Percentiles rank a stretch among this genome's conserved stretches.
These are phyloP conservation scores for Hymenotorrendiella dingleyae DNA, from an alignment of 2,329 filamentous ascomycete genomes.

Conservation along the genomic window DNA sequence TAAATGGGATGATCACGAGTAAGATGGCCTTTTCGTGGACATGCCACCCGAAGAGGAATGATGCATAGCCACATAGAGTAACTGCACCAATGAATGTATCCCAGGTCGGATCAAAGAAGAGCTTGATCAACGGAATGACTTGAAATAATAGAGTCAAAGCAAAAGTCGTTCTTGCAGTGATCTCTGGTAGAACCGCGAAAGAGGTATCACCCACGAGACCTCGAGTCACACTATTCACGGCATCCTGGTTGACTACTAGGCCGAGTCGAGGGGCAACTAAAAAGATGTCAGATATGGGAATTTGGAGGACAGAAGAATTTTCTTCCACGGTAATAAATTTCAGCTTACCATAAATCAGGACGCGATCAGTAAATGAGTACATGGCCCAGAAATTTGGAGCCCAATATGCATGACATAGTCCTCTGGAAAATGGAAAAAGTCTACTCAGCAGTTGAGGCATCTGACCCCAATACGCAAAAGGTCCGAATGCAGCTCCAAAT, in stretches of 20 bases:
- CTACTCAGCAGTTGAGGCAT: slow-evolving; percentile 76
- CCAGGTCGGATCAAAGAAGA: slow-evolving; percentile 78
- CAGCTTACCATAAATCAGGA: slow-evolving; percentile 68
- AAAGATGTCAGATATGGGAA: slow-evolving; percentile 33
- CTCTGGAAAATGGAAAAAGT: slow-evolving; percentile 89
- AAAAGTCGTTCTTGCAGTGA: slow-evolving; percentile 77
- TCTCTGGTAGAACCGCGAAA: slow-evolving; percentile 86
- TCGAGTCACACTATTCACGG: slow-evolving; percentile 82
- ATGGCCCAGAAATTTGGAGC: slow-evolving; percentile 95
- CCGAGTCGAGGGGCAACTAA: slow-evolving; percentile 77
- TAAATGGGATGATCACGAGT: slow-evolving; percentile 91
- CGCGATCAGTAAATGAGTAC: slow-evolving; percentile 84
- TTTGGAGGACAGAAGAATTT: slow-evolving; percentile 12
- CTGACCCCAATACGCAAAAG: slow-evolving; percentile 77
- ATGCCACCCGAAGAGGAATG: slow-evolving; percentile 97
- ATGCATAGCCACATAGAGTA: slow-evolving; percentile 90
- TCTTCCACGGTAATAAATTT: no score
- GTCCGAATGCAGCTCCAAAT: slow-evolving; percentile 78
- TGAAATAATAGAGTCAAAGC: slow-evolving; percentile 78
- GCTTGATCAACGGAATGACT: slow-evolving; percentile 69
- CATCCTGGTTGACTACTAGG: slow-evolving; percentile 64
- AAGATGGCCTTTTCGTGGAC: slow-evolving; percentile 97
- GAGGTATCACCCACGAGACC: slow-evolving; percentile 89
- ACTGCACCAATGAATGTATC: slow-evolving; percentile 84
- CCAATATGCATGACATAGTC: slow-evolving; percentile 97